Percentiles rank a stretch among this genome's conserved stretches.
These are phyloP conservation scores for Chenopodium suecicum DNA, from an alignment of 148 eudicot species.

Conservation along the genomic window DNA sequence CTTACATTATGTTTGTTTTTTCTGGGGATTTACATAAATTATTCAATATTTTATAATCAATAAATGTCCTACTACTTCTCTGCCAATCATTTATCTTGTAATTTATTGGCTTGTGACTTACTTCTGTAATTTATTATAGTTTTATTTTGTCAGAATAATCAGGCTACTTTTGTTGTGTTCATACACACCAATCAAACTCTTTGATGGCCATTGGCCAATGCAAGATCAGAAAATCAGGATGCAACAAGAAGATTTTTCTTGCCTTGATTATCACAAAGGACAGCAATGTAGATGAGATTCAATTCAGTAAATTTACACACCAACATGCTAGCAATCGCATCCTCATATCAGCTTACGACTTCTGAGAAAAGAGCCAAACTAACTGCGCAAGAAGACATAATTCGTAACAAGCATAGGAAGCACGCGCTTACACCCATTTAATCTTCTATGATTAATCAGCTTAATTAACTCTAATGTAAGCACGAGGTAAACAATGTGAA, in stretches of 20 bases:
- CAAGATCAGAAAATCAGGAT: neutral
- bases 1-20: conserved; percentile 30
- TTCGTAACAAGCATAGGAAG: no score
- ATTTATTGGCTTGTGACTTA: neutral
- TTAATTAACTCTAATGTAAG: neutral
- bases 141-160: neutral
- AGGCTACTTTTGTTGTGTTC: neutral
- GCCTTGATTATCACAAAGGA: neutral
- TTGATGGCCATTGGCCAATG: neutral
- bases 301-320: no score
- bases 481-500: neutral
- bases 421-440: neutral
- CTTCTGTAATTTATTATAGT: neutral
- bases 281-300: no score
- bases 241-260: neutral
- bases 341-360: no score
- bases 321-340: no score
- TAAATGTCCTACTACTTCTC: conserved; percentile 23
- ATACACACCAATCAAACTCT: no score
- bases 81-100: neutral
- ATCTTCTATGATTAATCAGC: neutral
- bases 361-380: no score
- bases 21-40: conserved; percentile 11
- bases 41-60: conserved; percentile 21
- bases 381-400: no score